Base-by-base conservation (phyloP, 1,284 basidiomycete genomes). In the Melampsora larici-populina region DNA sequence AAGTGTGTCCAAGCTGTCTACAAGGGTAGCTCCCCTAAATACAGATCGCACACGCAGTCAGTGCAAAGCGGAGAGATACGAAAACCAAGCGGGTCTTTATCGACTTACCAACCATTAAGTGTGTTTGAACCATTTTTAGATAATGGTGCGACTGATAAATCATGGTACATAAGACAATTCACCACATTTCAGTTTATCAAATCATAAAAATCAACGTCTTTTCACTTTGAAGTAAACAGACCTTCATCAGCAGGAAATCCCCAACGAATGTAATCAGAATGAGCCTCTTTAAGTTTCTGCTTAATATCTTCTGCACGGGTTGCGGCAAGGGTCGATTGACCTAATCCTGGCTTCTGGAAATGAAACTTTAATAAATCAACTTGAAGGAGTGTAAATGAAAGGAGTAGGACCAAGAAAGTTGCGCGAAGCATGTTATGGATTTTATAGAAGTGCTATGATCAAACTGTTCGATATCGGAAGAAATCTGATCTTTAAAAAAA, bases 91-190 rank as follows among this genome's bases (percentile, higher is more conserved):
- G 6, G 1, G 17, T 21, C 0, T 11, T 9, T 15, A n/a, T 58
- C 55, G 0, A 58, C 74, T 63, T 33, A 69, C 74, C 74, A 76
- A 40, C 74, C 74, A 51, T 76, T 76, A n/a, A 66, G 74, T 21
- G 74, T 76, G 58, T 69, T 76, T n/a, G 46, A 40, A 17, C 31
- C 51, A 63, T 36, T 43, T 62, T 76, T 68, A 51, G 51, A 24
- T 18, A 76, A 26, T 13, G 74, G 74, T 63, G 36, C 49, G 3
- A 76, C 74, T 76, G 55, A 15, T 13, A 8, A 58, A 58, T 58
- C 21, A 58, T n/a, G 8, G 21, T n/a, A 21, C 2, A 58, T 21
- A n/a, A 46, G 18, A 43, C 40, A 58, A 24, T n/a, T 69, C 55
- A 58, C 2, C 29, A 48, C 26, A 33, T n/a, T 1, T 21, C 43